Percentiles rank a stretch among this genome's conserved stretches.
These are phyloP conservation scores for Saposhnikovia divaricata DNA, from an alignment of 129 eudicot species.

Conservation along the genomic window DNA sequence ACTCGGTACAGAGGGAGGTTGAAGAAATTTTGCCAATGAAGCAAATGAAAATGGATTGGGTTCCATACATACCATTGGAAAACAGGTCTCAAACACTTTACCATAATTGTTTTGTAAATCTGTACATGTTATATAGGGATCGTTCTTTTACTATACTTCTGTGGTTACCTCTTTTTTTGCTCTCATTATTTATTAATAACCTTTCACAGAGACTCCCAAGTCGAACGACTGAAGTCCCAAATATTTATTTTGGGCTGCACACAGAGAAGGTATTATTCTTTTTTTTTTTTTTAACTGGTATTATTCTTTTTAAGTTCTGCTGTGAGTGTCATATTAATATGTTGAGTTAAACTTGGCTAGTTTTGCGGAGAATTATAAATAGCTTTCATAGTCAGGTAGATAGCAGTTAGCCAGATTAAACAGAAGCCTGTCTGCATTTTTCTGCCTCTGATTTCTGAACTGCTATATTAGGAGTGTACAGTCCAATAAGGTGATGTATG, in stretches of 20 bases:
- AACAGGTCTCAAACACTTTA: slow-evolving; percentile 33
- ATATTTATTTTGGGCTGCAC: slow-evolving; percentile 65
- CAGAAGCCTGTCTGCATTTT: background rate
- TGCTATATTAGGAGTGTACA: background rate
- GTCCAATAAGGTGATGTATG: background rate
- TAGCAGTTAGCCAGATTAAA: too few relatives aligned
- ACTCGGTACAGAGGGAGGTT: slow-evolving; percentile 78
- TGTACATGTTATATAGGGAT: background rate
- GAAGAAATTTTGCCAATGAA: slow-evolving; percentile 93
- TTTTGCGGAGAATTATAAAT: background rate
- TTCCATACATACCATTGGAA: slow-evolving; percentile 82
- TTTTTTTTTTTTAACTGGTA: slow-evolving; percentile 21
- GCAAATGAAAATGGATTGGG: slow-evolving; percentile 96
- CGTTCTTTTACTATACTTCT: too few relatives aligned
- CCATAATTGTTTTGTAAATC: background rate
- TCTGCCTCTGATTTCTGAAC: background rate
- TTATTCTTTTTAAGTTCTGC: background rate
- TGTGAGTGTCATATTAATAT: background rate
- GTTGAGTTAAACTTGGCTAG: background rate
- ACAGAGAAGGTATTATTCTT: slow-evolving; percentile 55
- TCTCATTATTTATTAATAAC: too few relatives aligned
- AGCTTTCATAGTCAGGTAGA: too few relatives aligned
- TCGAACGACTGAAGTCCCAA: slow-evolving; percentile 71
- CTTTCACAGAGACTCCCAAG: slow-evolving; percentile 46
- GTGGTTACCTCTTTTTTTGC: background rate